These are phyloP conservation scores for Zoysia japonica DNA, from an alignment of 176 grass and related monocot genomes.

Conservation along the genomic window DNA sequence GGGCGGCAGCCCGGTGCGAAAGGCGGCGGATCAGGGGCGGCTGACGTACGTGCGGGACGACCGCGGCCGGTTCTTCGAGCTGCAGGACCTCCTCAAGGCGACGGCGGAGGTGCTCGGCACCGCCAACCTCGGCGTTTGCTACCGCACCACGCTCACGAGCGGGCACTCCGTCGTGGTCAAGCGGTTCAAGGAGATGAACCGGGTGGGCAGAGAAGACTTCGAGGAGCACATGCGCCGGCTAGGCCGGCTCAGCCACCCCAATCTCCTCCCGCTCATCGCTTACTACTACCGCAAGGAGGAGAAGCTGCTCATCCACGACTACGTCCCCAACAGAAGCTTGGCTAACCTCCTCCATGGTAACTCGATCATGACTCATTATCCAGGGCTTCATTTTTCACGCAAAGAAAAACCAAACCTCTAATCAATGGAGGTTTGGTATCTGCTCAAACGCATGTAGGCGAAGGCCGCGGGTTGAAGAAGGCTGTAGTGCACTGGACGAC, in stretches of 20 bases:
- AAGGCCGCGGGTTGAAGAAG: conserved; percentile 22
- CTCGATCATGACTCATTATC: too few species aligned
- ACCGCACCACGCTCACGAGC: conserved; percentile 62
- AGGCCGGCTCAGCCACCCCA: conserved; percentile 76
- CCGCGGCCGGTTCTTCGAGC: conserved; percentile 63
- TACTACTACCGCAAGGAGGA: conserved; percentile 98
- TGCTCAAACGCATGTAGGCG: not conserved
- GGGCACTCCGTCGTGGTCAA: conserved; percentile 77
- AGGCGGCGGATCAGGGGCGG: conserved; percentile 60
- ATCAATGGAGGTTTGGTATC: too few species aligned
- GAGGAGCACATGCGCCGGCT: conserved; percentile 97
- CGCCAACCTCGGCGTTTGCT: conserved; percentile 71
- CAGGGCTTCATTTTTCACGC: too few species aligned
- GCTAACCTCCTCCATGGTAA: conserved; percentile 54
- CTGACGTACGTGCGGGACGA: conserved; percentile 73
- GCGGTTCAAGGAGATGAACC: conserved; percentile 97
- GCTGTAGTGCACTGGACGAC: conserved; percentile 54
- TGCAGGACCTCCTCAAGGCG: conserved; percentile 87
- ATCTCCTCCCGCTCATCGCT: conserved; percentile 75
- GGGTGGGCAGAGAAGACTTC: conserved; percentile 74
- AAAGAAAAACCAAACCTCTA: too few species aligned
- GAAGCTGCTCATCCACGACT: conserved; percentile 85
- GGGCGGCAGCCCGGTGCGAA: conserved; percentile 15
- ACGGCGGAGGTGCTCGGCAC: conserved; percentile 83
- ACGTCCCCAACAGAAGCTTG: conserved; percentile 69